Percentiles rank a stretch among this genome's conserved stretches.
These are phyloP conservation scores for Aspergillus sp. DNA, from an alignment of 2,329 filamentous ascomycete genomes.

Conservation along the genomic window DNA sequence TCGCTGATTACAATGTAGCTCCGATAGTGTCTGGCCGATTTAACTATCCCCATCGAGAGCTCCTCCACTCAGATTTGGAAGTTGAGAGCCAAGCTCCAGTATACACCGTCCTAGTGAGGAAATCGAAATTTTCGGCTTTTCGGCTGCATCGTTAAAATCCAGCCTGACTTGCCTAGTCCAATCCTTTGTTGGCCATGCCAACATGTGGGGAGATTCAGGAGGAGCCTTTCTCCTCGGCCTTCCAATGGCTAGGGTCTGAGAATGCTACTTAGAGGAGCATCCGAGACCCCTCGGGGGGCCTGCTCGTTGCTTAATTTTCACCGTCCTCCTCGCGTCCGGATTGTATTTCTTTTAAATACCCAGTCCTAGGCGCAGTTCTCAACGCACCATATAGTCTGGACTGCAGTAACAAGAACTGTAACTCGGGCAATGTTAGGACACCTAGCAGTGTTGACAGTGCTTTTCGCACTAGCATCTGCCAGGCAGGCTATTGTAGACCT, in stretches of 20 bases:
- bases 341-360: neutral
- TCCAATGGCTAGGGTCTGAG: neutral
- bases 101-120: neutral
- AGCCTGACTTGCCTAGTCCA: neutral
- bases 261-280: neutral
- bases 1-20: conserved; percentile 6
- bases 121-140: neutral
- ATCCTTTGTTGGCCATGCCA: neutral
- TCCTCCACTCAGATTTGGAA: neutral
- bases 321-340: neutral
- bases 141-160: neutral
- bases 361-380: neutral
- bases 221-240: neutral
- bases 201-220: neutral
- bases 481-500: conserved; percentile 55
- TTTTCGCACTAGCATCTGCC: conserved; percentile 24
- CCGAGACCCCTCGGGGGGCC: neutral
- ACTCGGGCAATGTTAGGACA: conserved; percentile 1
- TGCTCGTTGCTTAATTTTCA: neutral
- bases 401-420: neutral
- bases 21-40: neutral
- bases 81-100: neutral
- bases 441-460: conserved; percentile 7
- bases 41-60: neutral
- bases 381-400: neutral